phyloP scores from a whole-genome alignment of 176 grass and related monocot species.

The Oryza longistaminata region DNA sequence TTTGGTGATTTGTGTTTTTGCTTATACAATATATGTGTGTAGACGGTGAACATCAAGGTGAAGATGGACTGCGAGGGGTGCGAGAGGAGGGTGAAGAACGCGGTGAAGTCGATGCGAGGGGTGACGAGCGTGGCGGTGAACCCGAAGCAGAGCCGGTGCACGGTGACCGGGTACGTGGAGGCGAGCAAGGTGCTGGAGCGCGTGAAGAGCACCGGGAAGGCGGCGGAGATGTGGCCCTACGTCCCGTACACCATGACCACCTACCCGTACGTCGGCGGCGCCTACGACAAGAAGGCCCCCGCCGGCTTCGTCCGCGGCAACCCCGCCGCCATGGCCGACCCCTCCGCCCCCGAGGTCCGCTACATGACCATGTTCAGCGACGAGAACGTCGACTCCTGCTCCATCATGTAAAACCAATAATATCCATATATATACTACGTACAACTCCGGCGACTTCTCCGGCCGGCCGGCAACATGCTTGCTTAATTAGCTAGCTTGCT shows the following conservation, averaged over 20 bases:
- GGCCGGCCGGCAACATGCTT: not conserved
- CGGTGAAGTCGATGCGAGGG: slow-evolving; percentile 53
- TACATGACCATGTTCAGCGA: slow-evolving; percentile 76
- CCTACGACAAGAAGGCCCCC: slow-evolving; percentile 90
- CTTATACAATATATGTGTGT: not conserved
- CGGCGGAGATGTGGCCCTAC: slow-evolving; percentile 79
- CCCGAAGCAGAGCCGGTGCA: slow-evolving; percentile 68
- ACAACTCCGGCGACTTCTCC: not conserved
- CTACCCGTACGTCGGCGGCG: slow-evolving; percentile 74
- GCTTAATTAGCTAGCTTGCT: too few relatives aligned
- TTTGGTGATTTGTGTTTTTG: not conserved
- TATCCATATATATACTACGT: not conserved
- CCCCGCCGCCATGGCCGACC: slow-evolving; percentile 63
- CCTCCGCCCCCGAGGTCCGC: slow-evolving; percentile 43
- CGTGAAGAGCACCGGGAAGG: slow-evolving; percentile 65
- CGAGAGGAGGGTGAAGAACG: slow-evolving; percentile 67
- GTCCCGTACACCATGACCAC: slow-evolving; percentile 56
- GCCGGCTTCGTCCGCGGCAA: slow-evolving; percentile 57
- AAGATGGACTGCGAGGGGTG: slow-evolving; percentile 95
- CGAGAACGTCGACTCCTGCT: slow-evolving; percentile 70
- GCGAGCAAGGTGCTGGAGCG: slow-evolving; percentile 64
- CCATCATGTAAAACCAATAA: slow-evolving; percentile 50
- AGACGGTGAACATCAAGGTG: slow-evolving; percentile 87
- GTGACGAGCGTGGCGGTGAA: slow-evolving; percentile 64
- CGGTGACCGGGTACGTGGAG: slow-evolving; percentile 78